Evolutionary conservation across 495 filamentous ascomycete species (phyloP).

Genomic region (Lasiosphaeria hispida): DNA sequence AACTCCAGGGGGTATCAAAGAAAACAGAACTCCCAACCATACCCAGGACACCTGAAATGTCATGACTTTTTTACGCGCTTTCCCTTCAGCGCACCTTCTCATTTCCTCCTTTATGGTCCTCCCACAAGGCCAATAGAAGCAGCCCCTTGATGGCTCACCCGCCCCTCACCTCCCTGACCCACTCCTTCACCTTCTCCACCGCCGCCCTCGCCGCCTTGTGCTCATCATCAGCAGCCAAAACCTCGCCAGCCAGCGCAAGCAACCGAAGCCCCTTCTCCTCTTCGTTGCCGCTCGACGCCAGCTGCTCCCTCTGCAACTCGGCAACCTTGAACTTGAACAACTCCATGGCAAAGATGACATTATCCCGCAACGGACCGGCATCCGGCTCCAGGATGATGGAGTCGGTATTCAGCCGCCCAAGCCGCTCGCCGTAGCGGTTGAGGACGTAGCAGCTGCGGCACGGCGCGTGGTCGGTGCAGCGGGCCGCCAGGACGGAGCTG

Average conservation of each 20-base stretch:
- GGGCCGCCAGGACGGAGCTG: not conserved
- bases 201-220: not conserved
- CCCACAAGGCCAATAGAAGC: too few relatives aligned
- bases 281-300: not conserved
- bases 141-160: not conserved
- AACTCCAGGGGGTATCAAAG: too few relatives aligned
- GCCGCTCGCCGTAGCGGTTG: constrained; percentile 1
- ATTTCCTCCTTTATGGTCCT: too few relatives aligned
- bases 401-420: not conserved
- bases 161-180: not conserved
- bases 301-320: not conserved
- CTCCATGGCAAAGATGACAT: not conserved
- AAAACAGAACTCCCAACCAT: too few relatives aligned
- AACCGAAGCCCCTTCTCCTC: not conserved
- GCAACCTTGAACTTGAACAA: not conserved
- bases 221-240: not conserved
- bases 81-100: too few relatives aligned
- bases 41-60: too few relatives aligned
- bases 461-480: not conserved
- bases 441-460: not conserved
- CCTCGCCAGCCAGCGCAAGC: too few relatives aligned
- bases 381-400: not conserved
- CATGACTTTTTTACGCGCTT: too few relatives aligned
- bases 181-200: not conserved
- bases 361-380: not conserved